Evolutionary conservation across 2,329 filamentous ascomycete genomes (phyloP), one percentile per base, ranked within the genome.

Genomic region (Nemania bipapillata): DNA sequence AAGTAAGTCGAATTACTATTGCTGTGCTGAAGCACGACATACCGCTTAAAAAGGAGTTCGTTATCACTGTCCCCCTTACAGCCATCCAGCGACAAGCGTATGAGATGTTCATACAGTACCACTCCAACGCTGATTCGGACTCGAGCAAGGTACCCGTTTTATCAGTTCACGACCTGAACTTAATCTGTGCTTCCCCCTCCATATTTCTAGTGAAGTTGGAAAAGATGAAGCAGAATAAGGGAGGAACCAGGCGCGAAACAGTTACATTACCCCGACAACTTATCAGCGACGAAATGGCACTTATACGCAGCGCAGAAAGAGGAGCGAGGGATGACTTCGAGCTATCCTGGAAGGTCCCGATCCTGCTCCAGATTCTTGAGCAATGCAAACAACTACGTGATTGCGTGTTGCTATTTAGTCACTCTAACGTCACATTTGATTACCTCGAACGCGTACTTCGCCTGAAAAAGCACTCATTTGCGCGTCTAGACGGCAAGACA

Each of bases 391-490:
- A 77, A 1, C 80, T 83, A 0, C 84, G 85, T 0, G 94, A 97
- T 78, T 94, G 94, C 75, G 86, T 94, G 1, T 84, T 97, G 0
- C 82, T 97, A 0, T 97, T 97, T 75, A 92, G 91, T 0, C 91
- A 93, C 62, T 91, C 89, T 15, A 83, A 93, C 11, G 81, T 83
- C 0, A 91, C 91, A 0, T 81, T 97, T 4, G 77, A 94, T 73
- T 95, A 90, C 72, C 82, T 97, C 0, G 85, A 89, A 58, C 72
- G 80, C 0, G 78, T 91, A 22, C 85, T 93, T 45, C 79, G 77
- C 4, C 74, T 74, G 22, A 83, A 86, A 65, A 77, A 81, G 1
- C 82, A 87, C 32, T 86, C 81, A 7, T 84, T 81, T 62, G 78
- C 78, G 7, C 87, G 91, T 24, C 85, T 97, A 1, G 92, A 96